Evolutionary conservation across 257 asterid species (phyloP).

Genomic region (Handroanthus guayacan): DNA sequence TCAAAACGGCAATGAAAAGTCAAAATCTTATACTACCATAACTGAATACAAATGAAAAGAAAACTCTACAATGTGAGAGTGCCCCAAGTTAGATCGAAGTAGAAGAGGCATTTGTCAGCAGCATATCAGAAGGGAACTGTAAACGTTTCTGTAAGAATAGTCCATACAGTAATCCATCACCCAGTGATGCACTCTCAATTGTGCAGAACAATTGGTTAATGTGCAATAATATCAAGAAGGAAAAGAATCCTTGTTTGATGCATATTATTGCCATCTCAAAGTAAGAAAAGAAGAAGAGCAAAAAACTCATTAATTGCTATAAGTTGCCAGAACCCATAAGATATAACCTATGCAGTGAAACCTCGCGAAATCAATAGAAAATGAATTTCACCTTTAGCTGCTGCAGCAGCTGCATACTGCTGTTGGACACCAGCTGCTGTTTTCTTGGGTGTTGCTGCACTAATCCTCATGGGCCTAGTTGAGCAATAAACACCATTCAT

Average conservation of each 20-base stretch:
- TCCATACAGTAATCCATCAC: conserved; percentile 12
- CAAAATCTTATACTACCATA: background rate
- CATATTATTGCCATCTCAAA: conserved; percentile 12
- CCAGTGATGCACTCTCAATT: background rate
- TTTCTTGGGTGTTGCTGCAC: conserved; percentile 99
- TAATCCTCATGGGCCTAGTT: conserved; percentile 96
- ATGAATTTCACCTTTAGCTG: conserved; percentile 65
- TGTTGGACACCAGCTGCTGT: conserved; percentile 64
- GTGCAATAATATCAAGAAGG: background rate
- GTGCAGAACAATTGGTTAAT: background rate
- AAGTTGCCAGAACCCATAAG: conserved; percentile 11
- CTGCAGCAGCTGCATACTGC: conserved; percentile 60
- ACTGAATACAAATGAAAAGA: conserved; percentile 29
- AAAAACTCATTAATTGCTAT: background rate
- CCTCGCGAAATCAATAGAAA: conserved; percentile 27
- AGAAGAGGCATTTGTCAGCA: conserved; percentile 14
- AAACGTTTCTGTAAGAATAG: conserved; percentile 13
- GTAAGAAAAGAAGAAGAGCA: background rate
- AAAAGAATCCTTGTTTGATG: conserved; percentile 1
- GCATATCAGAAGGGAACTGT: conserved; percentile 29
- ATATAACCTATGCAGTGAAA: conserved; percentile 19
- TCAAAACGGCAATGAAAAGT: conserved; percentile 10
- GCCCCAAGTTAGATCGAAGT: background rate
- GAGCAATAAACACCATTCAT: conserved; percentile 98
- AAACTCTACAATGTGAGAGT: background rate